These are phyloP conservation scores for Drechslerella stenobrocha DNA, from an alignment of 2,329 filamentous ascomycete genomes.

Conservation along the genomic window DNA sequence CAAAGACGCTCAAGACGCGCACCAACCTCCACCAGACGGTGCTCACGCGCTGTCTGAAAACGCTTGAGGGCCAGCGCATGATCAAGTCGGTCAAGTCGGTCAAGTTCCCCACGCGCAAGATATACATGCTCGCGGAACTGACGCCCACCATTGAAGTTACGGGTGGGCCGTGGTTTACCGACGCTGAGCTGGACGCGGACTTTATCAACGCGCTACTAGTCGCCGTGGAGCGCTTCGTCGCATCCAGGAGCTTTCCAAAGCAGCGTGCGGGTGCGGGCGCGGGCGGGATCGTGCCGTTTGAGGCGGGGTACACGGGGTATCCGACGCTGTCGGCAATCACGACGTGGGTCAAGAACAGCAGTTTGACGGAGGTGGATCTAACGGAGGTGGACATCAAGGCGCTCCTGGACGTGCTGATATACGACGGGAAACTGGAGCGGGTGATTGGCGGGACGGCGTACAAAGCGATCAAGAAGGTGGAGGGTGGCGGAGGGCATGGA, in stretches of 20 bases:
- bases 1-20: slow-evolving; percentile 76
- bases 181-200: slow-evolving; percentile 83
- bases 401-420: slow-evolving; percentile 83
- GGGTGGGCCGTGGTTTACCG: slow-evolving; percentile 91
- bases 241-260: slow-evolving; percentile 68
- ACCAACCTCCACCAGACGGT: slow-evolving; percentile 82
- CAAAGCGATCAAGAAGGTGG: slow-evolving; percentile 54
- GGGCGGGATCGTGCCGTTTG: slow-evolving; percentile 54
- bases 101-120: slow-evolving; percentile 78
- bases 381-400: slow-evolving; percentile 76
- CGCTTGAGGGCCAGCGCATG: slow-evolving; percentile 76
- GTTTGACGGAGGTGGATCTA: slow-evolving; percentile 59
- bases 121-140: slow-evolving; percentile 88
- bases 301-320: slow-evolving; percentile 72
- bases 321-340: slow-evolving; percentile 80
- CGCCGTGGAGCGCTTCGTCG: slow-evolving; percentile 73
- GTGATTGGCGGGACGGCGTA: slow-evolving; percentile 57
- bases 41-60: slow-evolving; percentile 79
- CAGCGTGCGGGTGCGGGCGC: slow-evolving; percentile 50
- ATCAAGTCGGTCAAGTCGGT: slow-evolving; percentile 86
- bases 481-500: slow-evolving; percentile 63
- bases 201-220: slow-evolving; percentile 78
- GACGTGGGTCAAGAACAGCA: slow-evolving; percentile 72
- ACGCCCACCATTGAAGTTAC: slow-evolving; percentile 86
- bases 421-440: slow-evolving; percentile 79